Evolutionary conservation across 2,329 filamentous ascomycete species (phyloP).

Genomic region (Verticillium dahliae): DNA sequence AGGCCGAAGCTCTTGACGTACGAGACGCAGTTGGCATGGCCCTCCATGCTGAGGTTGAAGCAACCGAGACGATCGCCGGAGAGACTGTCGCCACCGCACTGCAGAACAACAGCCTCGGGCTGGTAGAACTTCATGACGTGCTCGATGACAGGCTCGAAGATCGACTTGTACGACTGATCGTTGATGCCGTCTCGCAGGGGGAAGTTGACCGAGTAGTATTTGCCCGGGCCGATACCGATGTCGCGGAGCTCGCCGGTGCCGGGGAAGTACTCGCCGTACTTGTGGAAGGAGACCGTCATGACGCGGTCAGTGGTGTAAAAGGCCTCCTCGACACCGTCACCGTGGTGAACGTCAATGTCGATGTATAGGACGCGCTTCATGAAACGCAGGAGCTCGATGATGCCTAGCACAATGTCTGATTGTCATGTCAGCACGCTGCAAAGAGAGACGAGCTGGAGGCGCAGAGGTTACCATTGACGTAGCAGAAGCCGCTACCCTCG

Average conservation of each 20-base stretch:
- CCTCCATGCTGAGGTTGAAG: conserved; percentile 96
- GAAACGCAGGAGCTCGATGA: conserved; percentile 77
- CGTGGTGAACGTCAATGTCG: conserved; percentile 88
- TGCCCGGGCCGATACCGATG: conserved; percentile 80
- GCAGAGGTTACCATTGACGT: conserved; percentile 73
- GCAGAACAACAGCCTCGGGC: conserved; percentile 86
- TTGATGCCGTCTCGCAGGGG: conserved; percentile 89
- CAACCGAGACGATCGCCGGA: conserved; percentile 91
- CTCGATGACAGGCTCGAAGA: conserved; percentile 86
- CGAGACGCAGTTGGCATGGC: conserved; percentile 88
- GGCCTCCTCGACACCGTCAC: conserved; percentile 84
- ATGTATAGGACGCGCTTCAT: conserved; percentile 88
- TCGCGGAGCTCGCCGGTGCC: conserved; percentile 84
- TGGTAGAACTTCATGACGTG: conserved; percentile 83
- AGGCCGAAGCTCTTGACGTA: conserved; percentile 82
- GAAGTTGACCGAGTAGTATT: conserved; percentile 87
- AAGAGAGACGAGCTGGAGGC: too few species aligned
- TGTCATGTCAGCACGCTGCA: neutral
- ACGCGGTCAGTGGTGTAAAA: conserved; percentile 87
- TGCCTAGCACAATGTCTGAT: conserved; percentile 86
- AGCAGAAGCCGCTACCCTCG: conserved; percentile 95
- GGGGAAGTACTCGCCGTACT: conserved; percentile 94
- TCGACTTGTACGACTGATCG: conserved; percentile 79
- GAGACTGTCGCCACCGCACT: conserved; percentile 92
- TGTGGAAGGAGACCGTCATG: conserved; percentile 93